phyloP scores from a whole-genome alignment of 2,329 filamentous ascomycete species.

The Didymella keratinophila region DNA sequence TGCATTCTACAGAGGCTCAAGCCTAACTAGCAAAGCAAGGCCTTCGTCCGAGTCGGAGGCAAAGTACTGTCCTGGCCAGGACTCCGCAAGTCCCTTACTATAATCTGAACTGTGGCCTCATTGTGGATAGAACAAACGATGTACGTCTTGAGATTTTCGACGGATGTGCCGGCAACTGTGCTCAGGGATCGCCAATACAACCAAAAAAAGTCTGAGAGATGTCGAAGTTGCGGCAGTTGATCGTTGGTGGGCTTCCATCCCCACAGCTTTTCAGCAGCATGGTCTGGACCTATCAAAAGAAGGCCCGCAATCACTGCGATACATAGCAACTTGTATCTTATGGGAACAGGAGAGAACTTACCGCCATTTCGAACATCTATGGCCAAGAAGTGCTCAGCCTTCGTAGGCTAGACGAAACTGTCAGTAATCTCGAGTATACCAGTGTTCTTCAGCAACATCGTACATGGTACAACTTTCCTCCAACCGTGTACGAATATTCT shows the following conservation, averaged over 20 bases:
- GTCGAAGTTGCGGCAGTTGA: slow-evolving; percentile 28
- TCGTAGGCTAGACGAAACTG: background rate
- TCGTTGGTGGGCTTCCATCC: background rate
- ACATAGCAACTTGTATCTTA: background rate
- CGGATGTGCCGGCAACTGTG: background rate
- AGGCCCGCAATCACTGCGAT: slow-evolving; percentile 1
- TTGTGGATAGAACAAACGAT: slow-evolving; percentile 26
- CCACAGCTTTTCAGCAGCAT: background rate
- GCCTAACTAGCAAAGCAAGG: slow-evolving; percentile 21
- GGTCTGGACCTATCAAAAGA: background rate
- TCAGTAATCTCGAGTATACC: background rate
- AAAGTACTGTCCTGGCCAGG: slow-evolving; percentile 25
- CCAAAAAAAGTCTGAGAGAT: slow-evolving; percentile 33
- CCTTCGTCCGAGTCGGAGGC: slow-evolving; percentile 19
- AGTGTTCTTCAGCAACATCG: background rate
- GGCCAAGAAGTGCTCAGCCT: slow-evolving; percentile 1
- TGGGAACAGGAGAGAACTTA: background rate
- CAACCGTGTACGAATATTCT: background rate
- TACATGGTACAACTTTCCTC: background rate
- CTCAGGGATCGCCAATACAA: slow-evolving; percentile 26
- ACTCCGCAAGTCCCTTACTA: slow-evolving; percentile 23
- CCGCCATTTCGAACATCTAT: background rate
- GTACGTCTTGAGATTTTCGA: slow-evolving; percentile 30
- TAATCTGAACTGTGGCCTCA: slow-evolving; percentile 19
- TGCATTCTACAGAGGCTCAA: no score